phyloP scores from a whole-genome alignment of 352 stramenopile species.

The Phytopythium delawarense region DNA sequence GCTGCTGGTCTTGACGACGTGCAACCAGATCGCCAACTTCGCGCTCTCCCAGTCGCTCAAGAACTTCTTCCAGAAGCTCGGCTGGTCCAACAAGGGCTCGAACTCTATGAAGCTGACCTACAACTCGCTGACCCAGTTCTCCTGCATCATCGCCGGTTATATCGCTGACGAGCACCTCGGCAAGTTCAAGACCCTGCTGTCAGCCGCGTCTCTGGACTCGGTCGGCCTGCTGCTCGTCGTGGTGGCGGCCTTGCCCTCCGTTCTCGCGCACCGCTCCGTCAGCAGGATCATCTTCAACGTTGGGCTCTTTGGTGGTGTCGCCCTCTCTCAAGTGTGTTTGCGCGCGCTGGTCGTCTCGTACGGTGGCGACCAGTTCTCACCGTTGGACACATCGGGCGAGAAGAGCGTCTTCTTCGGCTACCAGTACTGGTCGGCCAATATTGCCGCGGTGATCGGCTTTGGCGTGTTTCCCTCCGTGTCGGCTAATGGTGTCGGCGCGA shows the following conservation, averaged over 20 bases:
- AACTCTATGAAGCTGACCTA: conserved; percentile 64
- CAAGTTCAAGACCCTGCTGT: conserved; percentile 27
- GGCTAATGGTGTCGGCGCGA: no score
- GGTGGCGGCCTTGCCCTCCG: conserved; percentile 34
- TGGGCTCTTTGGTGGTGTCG: conserved; percentile 47
- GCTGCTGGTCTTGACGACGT: conserved; percentile 42
- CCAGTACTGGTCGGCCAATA: no score
- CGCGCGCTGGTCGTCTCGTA: conserved; percentile 59
- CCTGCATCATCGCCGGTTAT: conserved; percentile 52
- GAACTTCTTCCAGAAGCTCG: conserved; percentile 60
- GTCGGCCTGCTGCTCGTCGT: conserved; percentile 47
- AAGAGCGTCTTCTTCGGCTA: conserved; percentile 10
- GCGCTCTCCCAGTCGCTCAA: conserved; percentile 54
- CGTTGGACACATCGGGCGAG: conserved; percentile 28
- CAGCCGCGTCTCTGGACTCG: conserved; percentile 25
- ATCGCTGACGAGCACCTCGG: conserved; percentile 55
- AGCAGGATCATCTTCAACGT: conserved; percentile 46
- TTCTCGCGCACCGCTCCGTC: conserved; percentile 25
- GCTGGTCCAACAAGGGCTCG: conserved; percentile 51
- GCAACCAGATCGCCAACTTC: conserved; percentile 51
- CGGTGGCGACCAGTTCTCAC: conserved; percentile 63
- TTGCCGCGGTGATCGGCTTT: no score
- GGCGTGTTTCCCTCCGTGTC: no score
- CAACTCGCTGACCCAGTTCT: conserved; percentile 59
- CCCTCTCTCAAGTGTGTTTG: conserved; percentile 42